Evolutionary conservation across 345 rosid genomes (phyloP).

Genomic region (Punica granatum): DNA sequence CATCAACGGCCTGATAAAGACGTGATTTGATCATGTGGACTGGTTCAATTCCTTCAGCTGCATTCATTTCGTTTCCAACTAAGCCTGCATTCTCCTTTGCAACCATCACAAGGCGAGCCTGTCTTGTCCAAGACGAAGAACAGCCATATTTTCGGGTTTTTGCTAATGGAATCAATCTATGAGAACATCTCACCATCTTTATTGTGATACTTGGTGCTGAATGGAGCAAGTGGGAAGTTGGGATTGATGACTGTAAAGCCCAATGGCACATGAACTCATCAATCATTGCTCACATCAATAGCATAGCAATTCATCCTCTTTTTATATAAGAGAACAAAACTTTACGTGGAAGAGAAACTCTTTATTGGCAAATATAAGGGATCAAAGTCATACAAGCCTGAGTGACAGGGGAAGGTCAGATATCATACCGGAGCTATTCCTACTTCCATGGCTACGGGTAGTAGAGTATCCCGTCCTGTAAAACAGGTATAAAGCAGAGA

Average conservation of each 20-base stretch:
- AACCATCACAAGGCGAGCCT: neutral
- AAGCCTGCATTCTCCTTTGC: neutral
- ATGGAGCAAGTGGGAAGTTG: neutral
- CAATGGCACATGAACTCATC: neutral
- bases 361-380: neutral
- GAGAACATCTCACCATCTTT: neutral
- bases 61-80: neutral
- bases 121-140: neutral
- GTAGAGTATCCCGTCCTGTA: neutral
- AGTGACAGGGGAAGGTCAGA: neutral
- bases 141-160: neutral
- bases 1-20: constrained; percentile 9
- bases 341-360: neutral
- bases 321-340: neutral
- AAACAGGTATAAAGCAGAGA: neutral
- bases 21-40: neutral
- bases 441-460: neutral
- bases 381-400: neutral
- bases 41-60: constrained; percentile 5
- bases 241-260: constrained; percentile 1
- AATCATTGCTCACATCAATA: neutral
- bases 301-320: neutral
- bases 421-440: neutral
- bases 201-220: neutral
- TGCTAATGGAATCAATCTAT: neutral